Evolutionary conservation across 768 basidiomycete species (phyloP).

Genomic region (Lepiota venenata): DNA sequence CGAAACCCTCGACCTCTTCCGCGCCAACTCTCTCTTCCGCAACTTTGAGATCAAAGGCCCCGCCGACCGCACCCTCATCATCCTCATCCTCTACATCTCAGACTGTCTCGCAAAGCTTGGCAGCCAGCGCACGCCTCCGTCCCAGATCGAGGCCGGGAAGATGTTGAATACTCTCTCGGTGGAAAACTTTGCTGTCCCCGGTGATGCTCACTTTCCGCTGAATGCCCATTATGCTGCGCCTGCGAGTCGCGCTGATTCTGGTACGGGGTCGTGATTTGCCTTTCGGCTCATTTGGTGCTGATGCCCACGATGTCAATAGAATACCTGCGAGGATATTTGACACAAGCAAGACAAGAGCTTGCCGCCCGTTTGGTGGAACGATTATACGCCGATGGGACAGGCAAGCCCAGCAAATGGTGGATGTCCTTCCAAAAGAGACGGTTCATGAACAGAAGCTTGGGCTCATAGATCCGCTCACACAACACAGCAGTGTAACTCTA

Average conservation of each 20-base stretch:
- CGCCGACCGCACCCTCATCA: constrained; percentile 92
- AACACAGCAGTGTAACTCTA: constrained; percentile 3
- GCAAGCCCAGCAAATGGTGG: constrained; percentile 99
- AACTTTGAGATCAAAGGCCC: constrained; percentile 99
- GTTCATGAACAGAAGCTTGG: constrained; percentile 91
- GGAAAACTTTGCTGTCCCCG: constrained; percentile 91
- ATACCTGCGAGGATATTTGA: constrained; percentile 85
- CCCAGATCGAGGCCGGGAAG: constrained; percentile 85
- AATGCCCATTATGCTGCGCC: constrained; percentile 91
- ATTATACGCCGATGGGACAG: constrained; percentile 89
- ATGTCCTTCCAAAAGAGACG: constrained; percentile 99
- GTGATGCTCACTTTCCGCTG: constrained; percentile 91
- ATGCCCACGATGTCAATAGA: constrained; percentile 42
- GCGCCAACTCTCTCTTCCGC: constrained; percentile 97
- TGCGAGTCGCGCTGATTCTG: constrained; percentile 71
- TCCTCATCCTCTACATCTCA: constrained; percentile 96
- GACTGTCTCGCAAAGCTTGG: constrained; percentile 95
- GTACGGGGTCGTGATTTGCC: constrained; percentile 35
- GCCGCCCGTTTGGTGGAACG: constrained; percentile 82
- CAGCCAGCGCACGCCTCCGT: constrained; percentile 58
- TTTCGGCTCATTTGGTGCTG: constrained; percentile 9
- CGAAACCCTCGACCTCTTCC: constrained; percentile 94
- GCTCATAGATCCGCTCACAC: constrained; percentile 38
- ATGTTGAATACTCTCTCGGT: constrained; percentile 88
- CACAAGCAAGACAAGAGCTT: constrained; percentile 91